A percentile compares a stretch with the other conserved stretches of the same genome.
Conservation (phyloP, 768 basidiomycete species). For the Lentinula sp. region DNA sequence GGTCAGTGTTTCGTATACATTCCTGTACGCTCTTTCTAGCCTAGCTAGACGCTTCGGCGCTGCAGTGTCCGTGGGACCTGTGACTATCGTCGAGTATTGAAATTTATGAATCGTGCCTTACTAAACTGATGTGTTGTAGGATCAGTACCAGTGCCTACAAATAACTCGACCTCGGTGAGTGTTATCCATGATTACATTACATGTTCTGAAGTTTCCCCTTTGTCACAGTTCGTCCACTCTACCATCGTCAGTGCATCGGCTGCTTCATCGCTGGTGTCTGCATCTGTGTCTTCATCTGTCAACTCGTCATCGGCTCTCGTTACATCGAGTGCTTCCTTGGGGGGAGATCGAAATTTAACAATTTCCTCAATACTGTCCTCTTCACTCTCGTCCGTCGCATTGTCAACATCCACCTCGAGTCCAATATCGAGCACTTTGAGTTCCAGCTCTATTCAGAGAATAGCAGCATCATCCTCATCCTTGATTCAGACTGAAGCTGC, state of each 20-base stretch:
- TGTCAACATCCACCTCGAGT: not conserved
- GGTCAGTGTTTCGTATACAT: not conserved
- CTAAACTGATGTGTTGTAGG: not conserved
- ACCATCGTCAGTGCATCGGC: not conserved
- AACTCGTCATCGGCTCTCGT: not conserved
- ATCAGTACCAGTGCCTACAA: not conserved
- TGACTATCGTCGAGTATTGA: not conserved
- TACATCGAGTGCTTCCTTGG: not conserved
- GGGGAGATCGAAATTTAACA: not conserved
- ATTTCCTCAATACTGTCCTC: not conserved
- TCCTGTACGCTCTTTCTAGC: not conserved
- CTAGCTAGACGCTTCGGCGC: not conserved
- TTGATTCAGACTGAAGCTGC: not conserved
- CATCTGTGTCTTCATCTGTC: not conserved
- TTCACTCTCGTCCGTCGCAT: not conserved
- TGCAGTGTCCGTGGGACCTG: not conserved
- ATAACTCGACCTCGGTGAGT: slow-evolving; percentile 3
- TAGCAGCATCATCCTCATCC: not conserved
- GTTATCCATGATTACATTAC: not conserved
- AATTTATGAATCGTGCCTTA: not conserved
- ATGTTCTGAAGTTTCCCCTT: not conserved
- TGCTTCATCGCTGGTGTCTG: not conserved
- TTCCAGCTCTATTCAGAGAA: not conserved
- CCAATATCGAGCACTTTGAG: not conserved
- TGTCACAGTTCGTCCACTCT: not conserved